Evolutionary conservation across 495 filamentous ascomycete species (phyloP).

Genomic region (Letharia columbiana): DNA sequence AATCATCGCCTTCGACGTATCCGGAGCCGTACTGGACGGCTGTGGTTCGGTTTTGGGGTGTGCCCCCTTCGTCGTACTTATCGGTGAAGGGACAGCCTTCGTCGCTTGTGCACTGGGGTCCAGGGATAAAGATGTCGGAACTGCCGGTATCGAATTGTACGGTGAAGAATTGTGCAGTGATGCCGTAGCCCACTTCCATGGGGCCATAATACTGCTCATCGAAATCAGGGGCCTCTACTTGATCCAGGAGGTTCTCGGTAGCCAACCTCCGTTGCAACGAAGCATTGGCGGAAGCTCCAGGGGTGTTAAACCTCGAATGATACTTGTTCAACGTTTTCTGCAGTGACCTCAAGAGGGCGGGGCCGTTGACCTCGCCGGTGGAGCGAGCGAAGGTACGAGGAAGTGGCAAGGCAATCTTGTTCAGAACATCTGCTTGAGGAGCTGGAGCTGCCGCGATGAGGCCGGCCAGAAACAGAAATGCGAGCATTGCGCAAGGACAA

Average conservation of each 20-base stretch:
- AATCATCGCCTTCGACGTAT: background rate
- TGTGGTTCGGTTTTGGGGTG: background rate
- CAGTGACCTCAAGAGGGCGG: background rate
- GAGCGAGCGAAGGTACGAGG: background rate
- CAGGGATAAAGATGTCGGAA: background rate
- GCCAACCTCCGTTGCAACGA: background rate
- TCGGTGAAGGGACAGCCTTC: background rate
- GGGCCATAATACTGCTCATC: background rate
- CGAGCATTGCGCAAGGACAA: background rate
- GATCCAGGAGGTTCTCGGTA: background rate
- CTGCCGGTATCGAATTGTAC: conserved; percentile 2
- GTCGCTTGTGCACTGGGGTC: background rate
- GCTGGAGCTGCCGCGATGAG: background rate
- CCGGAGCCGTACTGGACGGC: background rate
- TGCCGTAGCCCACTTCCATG: background rate
- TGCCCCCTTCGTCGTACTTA: background rate
- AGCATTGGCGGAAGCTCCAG: background rate
- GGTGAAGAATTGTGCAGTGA: background rate
- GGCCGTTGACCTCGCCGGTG: conserved; percentile 4
- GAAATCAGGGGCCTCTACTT: background rate
- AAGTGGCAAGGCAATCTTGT: conserved; percentile 11
- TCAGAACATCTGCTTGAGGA: background rate
- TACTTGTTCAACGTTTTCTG: background rate
- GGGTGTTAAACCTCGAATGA: background rate
- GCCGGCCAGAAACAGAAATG: background rate